phyloP scores from a whole-genome alignment of 1,139 yeast species.

The Diutina siamensis region DNA sequence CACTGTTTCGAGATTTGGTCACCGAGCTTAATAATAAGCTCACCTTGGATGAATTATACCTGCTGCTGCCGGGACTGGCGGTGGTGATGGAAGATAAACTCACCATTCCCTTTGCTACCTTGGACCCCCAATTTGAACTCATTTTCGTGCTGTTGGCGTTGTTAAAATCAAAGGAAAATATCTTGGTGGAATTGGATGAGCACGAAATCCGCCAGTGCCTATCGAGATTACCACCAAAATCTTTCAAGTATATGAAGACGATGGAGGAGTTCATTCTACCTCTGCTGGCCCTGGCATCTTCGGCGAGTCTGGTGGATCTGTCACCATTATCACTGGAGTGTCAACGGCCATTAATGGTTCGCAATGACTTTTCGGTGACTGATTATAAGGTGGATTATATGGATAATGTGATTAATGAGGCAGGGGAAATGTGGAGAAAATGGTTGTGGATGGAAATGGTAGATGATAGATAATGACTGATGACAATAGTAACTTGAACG shows the following conservation, averaged over 20 bases:
- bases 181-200: constrained; percentile 77
- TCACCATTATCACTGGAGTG: not conserved
- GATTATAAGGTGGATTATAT: constrained; percentile 31
- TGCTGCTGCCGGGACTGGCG: constrained; percentile 6
- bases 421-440: constrained; percentile 83
- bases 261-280: constrained; percentile 9
- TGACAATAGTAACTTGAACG: not conserved
- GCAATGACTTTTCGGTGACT: constrained; percentile 20
- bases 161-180: constrained; percentile 67
- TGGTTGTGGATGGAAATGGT: constrained; percentile 65
- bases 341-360: constrained; percentile 12
- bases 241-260: constrained; percentile 19
- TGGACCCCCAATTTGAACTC: constrained; percentile 72
- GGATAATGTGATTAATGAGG: constrained; percentile 61
- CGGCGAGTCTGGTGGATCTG: not conserved
- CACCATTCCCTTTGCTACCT: constrained; percentile 48
- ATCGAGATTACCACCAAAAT: constrained; percentile 39
- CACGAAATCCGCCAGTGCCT: constrained; percentile 78
- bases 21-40: constrained; percentile 8
- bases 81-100: constrained; percentile 7
- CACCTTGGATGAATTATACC: constrained; percentile 1
- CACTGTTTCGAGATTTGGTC: constrained; percentile 17
- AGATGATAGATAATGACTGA: not conserved
- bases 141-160: constrained; percentile 70
- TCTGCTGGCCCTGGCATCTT: not conserved